Conservation (phyloP, 345 rosid species). For the Erodium maritimum region DNA sequence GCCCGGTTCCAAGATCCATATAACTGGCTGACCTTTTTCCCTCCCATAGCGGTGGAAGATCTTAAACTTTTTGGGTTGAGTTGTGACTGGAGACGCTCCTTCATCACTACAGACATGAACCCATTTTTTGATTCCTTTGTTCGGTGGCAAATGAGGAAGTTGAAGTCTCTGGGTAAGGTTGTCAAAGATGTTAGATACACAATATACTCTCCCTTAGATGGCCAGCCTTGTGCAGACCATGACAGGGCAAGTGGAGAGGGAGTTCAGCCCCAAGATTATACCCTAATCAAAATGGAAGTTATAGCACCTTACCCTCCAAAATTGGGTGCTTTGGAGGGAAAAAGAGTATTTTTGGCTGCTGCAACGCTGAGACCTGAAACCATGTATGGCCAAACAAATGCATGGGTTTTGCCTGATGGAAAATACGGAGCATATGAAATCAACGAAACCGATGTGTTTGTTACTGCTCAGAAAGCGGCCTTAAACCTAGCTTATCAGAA, state of each 20-base stretch:
- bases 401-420: conserved; percentile 94
- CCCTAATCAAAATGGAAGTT: conserved; percentile 84
- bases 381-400: conserved; percentile 94
- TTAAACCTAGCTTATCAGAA: conserved; percentile 84
- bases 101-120: conserved; percentile 74
- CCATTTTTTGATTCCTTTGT: conserved; percentile 74
- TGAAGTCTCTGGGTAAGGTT: conserved; percentile 78
- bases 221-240: conserved; percentile 94
- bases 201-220: conserved; percentile 80
- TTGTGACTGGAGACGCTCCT: conserved; percentile 89
- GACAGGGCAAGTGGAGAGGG: conserved; percentile 95
- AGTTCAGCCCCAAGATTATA: conserved; percentile 92
- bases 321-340: conserved; percentile 56
- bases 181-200: conserved; percentile 76
- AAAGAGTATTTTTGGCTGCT: conserved; percentile 65
- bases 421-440: conserved; percentile 88
- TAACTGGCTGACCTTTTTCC: conserved; percentile 69
- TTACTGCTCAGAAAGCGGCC: conserved; percentile 67
- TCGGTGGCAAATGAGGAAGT: conserved; percentile 85
- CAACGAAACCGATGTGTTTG: conserved; percentile 63
- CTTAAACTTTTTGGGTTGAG: conserved; percentile 83
- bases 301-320: conserved; percentile 54
- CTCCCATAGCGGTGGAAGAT: conserved; percentile 68
- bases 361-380: conserved; percentile 97
- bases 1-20: conserved; percentile 58